Evolutionary conservation across 768 basidiomycete species (phyloP).

Genomic region (Tricholoma furcatifolium): DNA sequence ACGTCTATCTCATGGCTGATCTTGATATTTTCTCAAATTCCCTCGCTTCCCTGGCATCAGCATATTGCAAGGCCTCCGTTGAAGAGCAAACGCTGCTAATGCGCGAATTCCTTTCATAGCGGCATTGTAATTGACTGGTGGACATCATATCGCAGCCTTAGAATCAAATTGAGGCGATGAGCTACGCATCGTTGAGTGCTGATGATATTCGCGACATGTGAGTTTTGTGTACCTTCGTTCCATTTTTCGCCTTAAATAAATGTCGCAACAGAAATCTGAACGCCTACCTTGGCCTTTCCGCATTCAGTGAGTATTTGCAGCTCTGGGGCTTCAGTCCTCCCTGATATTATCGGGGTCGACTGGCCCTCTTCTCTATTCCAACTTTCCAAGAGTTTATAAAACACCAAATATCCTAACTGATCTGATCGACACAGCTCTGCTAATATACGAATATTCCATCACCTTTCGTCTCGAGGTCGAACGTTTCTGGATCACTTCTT

Average conservation of each 20-base stretch:
- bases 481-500: conserved; percentile 31
- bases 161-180: neutral
- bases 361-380: neutral
- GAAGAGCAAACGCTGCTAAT: too few species aligned
- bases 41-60: too few species aligned
- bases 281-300: conserved; percentile 2
- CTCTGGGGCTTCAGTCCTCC: too few species aligned
- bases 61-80: too few species aligned
- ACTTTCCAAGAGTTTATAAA: too few species aligned
- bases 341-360: neutral
- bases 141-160: too few species aligned
- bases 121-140: too few species aligned
- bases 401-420: neutral
- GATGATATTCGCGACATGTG: conserved; percentile 5
- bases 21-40: too few species aligned
- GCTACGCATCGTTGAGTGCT: conserved; percentile 3
- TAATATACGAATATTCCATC: conserved; percentile 38
- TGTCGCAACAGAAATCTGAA: neutral
- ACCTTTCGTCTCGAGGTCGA: conserved; percentile 35
- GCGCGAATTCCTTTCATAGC: too few species aligned
- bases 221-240: neutral
- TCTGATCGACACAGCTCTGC: conserved; percentile 13
- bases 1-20: too few species aligned
- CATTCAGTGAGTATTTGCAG: too few species aligned
- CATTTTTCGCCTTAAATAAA: conserved; percentile 8